Evolutionary conservation across 2,329 filamentous ascomycete species (phyloP).

Genomic region (Ascochyta koolunga): DNA sequence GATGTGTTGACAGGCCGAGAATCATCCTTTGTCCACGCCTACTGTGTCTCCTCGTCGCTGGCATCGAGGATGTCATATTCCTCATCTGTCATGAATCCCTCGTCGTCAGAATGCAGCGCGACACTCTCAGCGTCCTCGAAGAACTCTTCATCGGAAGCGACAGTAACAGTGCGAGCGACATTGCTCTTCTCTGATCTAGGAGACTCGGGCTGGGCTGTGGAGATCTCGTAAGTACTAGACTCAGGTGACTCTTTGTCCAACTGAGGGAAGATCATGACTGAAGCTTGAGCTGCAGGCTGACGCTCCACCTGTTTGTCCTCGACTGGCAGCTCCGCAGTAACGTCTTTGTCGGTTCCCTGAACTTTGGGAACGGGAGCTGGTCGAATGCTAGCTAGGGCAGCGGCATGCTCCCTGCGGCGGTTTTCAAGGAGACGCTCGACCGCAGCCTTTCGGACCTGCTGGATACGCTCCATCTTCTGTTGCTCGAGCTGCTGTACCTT

Average conservation of each 20-base stretch:
- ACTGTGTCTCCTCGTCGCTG: slow-evolving; percentile 76
- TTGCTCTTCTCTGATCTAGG: slow-evolving; percentile 37
- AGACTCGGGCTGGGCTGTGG: slow-evolving; percentile 35
- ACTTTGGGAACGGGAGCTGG: slow-evolving; percentile 37
- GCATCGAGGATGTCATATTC: slow-evolving; percentile 98
- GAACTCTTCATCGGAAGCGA: slow-evolving; percentile 58
- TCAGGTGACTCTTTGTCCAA: slow-evolving; percentile 91
- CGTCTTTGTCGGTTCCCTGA: slow-evolving; percentile 20
- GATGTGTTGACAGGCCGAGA: neutral
- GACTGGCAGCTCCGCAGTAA: slow-evolving; percentile 38
- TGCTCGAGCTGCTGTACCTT: slow-evolving; percentile 30
- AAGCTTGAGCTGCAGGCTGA: slow-evolving; percentile 27
- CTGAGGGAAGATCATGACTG: slow-evolving; percentile 94
- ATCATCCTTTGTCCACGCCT: neutral
- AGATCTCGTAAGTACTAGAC: slow-evolving; percentile 73
- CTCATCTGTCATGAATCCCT: slow-evolving; percentile 92
- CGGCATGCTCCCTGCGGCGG: slow-evolving; percentile 44
- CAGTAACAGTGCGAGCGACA: slow-evolving; percentile 37
- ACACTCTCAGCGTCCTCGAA: slow-evolving; percentile 66
- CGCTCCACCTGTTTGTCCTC: slow-evolving; percentile 40
- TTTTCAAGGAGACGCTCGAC: slow-evolving; percentile 42
- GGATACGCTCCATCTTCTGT: slow-evolving; percentile 36
- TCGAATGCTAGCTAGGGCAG: slow-evolving; percentile 24
- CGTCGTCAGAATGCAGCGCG: slow-evolving; percentile 62
- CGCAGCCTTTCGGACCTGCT: slow-evolving; percentile 45